Conservation (phyloP, 2,329 filamentous ascomycete genomes). For the Metarhizium guizhouense region DNA sequence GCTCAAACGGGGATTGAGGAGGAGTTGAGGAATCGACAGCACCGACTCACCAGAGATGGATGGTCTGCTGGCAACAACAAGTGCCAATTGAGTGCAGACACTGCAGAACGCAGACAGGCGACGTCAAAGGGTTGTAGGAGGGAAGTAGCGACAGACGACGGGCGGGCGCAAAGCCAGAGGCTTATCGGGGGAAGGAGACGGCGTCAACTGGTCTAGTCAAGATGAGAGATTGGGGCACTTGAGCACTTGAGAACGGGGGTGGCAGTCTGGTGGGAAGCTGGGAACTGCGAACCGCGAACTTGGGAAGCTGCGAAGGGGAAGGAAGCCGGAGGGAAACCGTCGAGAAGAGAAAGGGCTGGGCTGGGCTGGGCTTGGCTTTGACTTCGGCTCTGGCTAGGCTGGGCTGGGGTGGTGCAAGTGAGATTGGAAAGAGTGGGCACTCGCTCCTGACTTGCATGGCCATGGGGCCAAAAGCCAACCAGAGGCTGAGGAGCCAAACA, state of each 20-base stretch:
- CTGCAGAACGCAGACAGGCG: not conserved
- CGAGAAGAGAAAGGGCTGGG: not conserved
- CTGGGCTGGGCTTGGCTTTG: not conserved
- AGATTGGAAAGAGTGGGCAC: not conserved
- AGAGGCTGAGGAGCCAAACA: not conserved
- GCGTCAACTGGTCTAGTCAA: not conserved
- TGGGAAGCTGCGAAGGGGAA: not conserved
- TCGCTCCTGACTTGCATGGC: not conserved
- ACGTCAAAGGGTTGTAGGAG: not conserved
- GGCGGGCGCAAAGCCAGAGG: not conserved
- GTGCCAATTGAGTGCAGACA: constrained; percentile 1
- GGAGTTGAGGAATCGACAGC: not conserved
- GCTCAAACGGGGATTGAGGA: too few species aligned
- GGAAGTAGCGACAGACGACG: not conserved
- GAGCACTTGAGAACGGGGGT: not conserved
- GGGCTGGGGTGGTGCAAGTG: not conserved
- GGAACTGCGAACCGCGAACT: not conserved
- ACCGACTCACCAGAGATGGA: constrained; percentile 1
- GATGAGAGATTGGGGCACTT: not conserved
- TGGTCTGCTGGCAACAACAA: not conserved
- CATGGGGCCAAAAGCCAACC: not conserved
- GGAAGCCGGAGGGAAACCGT: not conserved
- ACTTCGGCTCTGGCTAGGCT: not conserved
- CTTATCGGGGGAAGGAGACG: not conserved
- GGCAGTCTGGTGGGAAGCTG: not conserved